phyloP scores from a whole-genome alignment of 352 stramenopile species.

The Pythium apleroticum region DNA sequence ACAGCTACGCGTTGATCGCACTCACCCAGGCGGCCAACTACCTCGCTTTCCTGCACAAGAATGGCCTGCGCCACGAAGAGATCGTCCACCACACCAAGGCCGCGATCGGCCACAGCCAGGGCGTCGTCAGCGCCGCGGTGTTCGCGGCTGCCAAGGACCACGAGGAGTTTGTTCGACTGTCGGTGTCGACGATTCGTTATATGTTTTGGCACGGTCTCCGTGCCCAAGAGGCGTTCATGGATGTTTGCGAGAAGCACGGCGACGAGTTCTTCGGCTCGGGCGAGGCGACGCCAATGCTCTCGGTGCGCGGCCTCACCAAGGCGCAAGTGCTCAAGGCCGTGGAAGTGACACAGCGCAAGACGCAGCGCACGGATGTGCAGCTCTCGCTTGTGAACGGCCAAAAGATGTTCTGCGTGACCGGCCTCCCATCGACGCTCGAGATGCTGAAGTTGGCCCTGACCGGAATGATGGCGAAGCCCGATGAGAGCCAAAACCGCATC shows the following conservation, averaged over 20 bases:
- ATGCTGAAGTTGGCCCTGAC: conserved; percentile 55
- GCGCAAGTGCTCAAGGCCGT: conserved; percentile 57
- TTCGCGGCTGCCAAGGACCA: conserved; percentile 56
- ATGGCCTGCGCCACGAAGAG: conserved; percentile 54
- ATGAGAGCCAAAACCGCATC: conserved; percentile 69
- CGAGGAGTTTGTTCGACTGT: conserved; percentile 48
- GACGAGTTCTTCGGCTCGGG: conserved; percentile 8
- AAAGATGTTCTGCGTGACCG: conserved; percentile 67
- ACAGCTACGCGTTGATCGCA: conserved; percentile 79
- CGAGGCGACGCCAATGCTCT: conserved; percentile 69
- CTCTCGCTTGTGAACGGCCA: conserved; percentile 73
- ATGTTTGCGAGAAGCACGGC: conserved; percentile 24
- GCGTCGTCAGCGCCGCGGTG: conserved; percentile 67
- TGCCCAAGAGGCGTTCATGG: conserved; percentile 54
- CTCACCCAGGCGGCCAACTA: conserved; percentile 82
- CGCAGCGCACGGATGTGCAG: conserved; percentile 53
- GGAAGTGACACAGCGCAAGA: conserved; percentile 42
- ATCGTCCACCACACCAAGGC: conserved; percentile 44
- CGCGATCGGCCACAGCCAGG: conserved; percentile 77
- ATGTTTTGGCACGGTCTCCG: conserved; percentile 85
- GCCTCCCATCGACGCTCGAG: conserved; percentile 52
- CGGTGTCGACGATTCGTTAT: conserved; percentile 58
- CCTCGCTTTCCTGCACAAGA: conserved; percentile 56
- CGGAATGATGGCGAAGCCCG: conserved; percentile 43
- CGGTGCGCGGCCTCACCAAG: conserved; percentile 54